A percentile compares a stretch with the other conserved stretches of the same genome.
These are phyloP conservation scores for Salix koriyanagi DNA, from an alignment of 345 rosid species.

Conservation along the genomic window DNA sequence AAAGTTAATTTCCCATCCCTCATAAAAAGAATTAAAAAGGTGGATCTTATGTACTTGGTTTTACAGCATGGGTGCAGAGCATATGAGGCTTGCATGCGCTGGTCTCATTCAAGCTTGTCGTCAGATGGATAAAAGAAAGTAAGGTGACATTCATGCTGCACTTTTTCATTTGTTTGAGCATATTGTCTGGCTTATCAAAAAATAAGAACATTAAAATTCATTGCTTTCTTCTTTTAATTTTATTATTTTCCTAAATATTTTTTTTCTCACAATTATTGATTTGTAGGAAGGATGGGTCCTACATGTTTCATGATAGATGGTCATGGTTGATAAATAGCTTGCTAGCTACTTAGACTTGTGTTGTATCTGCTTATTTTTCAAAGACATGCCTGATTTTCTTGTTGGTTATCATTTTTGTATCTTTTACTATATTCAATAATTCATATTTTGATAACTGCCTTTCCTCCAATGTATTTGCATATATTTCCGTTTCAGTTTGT, in stretches of 20 bases:
- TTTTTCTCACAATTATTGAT: not conserved
- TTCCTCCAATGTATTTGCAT: not conserved
- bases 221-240: not conserved
- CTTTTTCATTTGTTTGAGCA: not conserved
- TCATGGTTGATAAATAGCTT: not conserved
- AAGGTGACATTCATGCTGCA: conserved; percentile 16
- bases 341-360: not conserved
- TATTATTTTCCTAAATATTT: not conserved
- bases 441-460: not conserved
- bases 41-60: not conserved
- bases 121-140: conserved; percentile 27
- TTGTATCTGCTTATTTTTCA: not conserved
- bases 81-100: conserved; percentile 37
- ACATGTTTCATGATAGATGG: not conserved
- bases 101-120: conserved; percentile 38
- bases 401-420: not conserved
- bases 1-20: not conserved
- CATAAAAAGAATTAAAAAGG: not conserved
- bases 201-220: not conserved
- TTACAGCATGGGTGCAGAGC: conserved; percentile 47
- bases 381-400: not conserved
- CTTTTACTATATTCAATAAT: not conserved
- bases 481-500: conserved; percentile 22
- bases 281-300: not conserved
- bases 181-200: not conserved